A percentile compares a stretch with the other conserved stretches of the same genome.
Evolutionary conservation across 129 eudicot species (phyloP).

Genomic region (Centaurea solstitialis): DNA sequence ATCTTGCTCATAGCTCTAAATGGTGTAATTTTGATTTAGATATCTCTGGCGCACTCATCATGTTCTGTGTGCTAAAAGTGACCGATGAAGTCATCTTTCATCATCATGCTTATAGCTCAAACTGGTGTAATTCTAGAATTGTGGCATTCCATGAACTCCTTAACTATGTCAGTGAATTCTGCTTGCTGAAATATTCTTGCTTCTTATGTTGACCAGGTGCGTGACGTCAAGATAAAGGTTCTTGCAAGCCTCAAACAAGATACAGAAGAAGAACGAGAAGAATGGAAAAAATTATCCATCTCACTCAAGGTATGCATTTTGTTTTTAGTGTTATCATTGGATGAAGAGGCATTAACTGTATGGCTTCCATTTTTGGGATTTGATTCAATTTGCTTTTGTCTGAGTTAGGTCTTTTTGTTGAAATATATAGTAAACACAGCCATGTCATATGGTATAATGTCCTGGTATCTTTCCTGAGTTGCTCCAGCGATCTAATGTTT

Average conservation of each 20-base stretch:
- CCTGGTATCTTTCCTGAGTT: background rate
- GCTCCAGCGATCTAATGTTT: constrained; percentile 5
- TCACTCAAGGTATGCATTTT: constrained; percentile 68
- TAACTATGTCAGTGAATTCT: background rate
- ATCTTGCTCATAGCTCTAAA: background rate
- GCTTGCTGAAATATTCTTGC: background rate
- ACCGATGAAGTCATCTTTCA: background rate
- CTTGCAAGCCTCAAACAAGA: constrained; percentile 69
- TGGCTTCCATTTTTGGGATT: background rate
- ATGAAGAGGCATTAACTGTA: background rate
- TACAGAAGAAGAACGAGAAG: constrained; percentile 72
- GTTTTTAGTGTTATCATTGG: background rate
- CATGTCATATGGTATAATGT: background rate
- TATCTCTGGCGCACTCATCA: background rate
- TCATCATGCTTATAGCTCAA: background rate
- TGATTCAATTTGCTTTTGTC: background rate
- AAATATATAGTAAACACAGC: background rate
- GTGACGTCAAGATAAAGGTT: constrained; percentile 85
- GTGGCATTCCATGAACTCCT: background rate
- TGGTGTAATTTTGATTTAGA: background rate
- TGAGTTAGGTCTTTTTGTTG: background rate
- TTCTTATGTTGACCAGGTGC: constrained; percentile 53
- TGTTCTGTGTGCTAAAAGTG: background rate
- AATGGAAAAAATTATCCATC: constrained; percentile 67
- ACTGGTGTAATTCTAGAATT: background rate